Percentiles rank a stretch among this genome's conserved stretches.
Conservation (phyloP, 1,284 basidiomycete genomes). For the Melanopsichium pennsylvanicum region DNA sequence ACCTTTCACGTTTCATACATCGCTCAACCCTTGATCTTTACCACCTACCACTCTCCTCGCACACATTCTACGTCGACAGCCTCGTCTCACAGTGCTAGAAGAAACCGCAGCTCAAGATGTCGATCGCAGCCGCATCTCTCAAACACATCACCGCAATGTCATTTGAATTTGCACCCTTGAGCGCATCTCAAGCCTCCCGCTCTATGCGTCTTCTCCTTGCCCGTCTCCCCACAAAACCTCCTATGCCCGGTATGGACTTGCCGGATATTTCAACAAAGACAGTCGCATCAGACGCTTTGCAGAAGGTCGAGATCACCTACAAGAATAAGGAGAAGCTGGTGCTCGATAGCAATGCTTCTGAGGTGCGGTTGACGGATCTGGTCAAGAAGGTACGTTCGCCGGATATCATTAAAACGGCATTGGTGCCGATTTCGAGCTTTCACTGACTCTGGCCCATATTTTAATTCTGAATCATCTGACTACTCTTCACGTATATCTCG, state of each 20-base stretch:
- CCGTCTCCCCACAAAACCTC: slow-evolving; percentile 24
- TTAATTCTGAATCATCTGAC: too few relatives aligned
- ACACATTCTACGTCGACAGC: too few relatives aligned
- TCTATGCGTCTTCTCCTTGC: slow-evolving; percentile 42
- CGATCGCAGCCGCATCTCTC: slow-evolving; percentile 35
- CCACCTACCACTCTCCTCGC: too few relatives aligned
- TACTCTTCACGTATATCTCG: too few relatives aligned
- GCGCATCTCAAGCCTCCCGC: slow-evolving; percentile 26
- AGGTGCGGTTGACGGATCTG: slow-evolving; percentile 14
- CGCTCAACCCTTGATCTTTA: too few relatives aligned
- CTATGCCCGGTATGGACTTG: slow-evolving; percentile 34
- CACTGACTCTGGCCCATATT: too few relatives aligned
- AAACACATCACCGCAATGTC: slow-evolving; percentile 47
- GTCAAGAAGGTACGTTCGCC: slow-evolving; percentile 38
- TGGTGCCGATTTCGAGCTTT: too few relatives aligned
- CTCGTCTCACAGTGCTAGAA: too few relatives aligned
- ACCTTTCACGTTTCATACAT: not conserved
- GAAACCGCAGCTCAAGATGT: too few relatives aligned
- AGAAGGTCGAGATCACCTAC: slow-evolving; percentile 35
- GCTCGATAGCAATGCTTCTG: slow-evolving; percentile 17
- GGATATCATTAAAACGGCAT: too few relatives aligned
- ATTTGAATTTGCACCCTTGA: slow-evolving; percentile 36
- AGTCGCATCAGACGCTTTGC: slow-evolving; percentile 16
- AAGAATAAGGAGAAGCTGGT: slow-evolving; percentile 43
- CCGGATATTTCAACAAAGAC: slow-evolving; percentile 36